A percentile compares a stretch with the other conserved stretches of the same genome.
Conservation (phyloP, 2,329 filamentous ascomycete genomes). For the Penicillium sp. region DNA sequence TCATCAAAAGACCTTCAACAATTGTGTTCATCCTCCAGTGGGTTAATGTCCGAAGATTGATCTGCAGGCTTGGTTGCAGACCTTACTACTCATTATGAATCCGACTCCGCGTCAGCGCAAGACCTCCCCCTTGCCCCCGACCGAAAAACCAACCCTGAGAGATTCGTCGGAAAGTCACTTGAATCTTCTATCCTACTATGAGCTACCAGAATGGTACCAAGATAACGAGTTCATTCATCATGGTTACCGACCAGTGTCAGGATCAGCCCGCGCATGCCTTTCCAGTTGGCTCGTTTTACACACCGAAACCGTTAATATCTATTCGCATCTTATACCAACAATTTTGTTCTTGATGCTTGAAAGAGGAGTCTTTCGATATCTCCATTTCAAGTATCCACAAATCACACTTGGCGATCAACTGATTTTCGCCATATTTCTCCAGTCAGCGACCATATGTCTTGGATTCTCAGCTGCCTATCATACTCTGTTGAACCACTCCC, state of each 20-base stretch:
- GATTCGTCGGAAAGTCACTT: neutral
- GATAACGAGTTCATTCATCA: neutral
- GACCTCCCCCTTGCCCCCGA: neutral
- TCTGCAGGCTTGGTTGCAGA: neutral
- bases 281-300: conserved; percentile 16
- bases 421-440: conserved; percentile 22
- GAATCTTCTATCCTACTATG: neutral
- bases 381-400: conserved; percentile 10
- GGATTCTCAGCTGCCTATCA: conserved; percentile 32
- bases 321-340: conserved; percentile 28
- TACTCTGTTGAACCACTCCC: conserved; percentile 37
- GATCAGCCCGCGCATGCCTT: neutral
- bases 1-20: neutral
- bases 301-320: conserved; percentile 25
- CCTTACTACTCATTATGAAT: neutral
- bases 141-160: neutral
- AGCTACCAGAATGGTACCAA: neutral
- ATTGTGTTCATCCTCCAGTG: neutral
- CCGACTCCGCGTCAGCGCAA: neutral
- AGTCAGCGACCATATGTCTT: conserved; percentile 10
- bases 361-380: conserved; percentile 16
- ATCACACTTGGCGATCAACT: conserved; percentile 16
- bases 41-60: neutral
- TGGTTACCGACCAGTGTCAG: neutral
- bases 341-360: conserved; percentile 20